A percentile compares a stretch with the other conserved stretches of the same genome.
Evolutionary conservation across 1,284 basidiomycete genomes (phyloP).

Genomic region (Clitocybe nebularis): DNA sequence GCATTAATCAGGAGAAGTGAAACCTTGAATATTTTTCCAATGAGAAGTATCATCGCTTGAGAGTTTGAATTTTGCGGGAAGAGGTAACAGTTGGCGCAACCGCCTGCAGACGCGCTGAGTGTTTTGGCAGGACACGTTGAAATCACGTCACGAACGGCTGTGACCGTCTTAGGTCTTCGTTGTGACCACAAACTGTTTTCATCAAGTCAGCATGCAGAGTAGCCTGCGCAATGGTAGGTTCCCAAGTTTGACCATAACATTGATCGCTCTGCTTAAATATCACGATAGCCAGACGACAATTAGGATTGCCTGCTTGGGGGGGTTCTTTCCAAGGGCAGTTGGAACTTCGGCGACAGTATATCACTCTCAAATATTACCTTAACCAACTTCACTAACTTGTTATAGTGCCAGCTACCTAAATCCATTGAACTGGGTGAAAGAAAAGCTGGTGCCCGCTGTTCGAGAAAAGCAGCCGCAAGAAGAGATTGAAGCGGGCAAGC

Average conservation of each 20-base stretch:
- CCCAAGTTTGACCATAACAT: too few relatives aligned
- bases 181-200: slow-evolving; percentile 6
- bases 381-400: slow-evolving; percentile 4
- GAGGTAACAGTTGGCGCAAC: slow-evolving; percentile 4
- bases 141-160: slow-evolving; percentile 1
- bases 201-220: slow-evolving; percentile 19
- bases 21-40: slow-evolving; percentile 72
- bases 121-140: background rate
- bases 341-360: slow-evolving; percentile 28
- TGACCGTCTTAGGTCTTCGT: background rate
- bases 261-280: too few relatives aligned
- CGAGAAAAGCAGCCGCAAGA: slow-evolving; percentile 42
- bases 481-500: slow-evolving; percentile 50
- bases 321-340: slow-evolving; percentile 8
- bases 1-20: slow-evolving; percentile 86
- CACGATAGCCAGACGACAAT: slow-evolving; percentile 11
- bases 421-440: slow-evolving; percentile 62
- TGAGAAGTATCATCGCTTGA: slow-evolving; percentile 35
- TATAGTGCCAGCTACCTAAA: slow-evolving; percentile 42
- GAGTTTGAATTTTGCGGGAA: slow-evolving; percentile 4
- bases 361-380: background rate
- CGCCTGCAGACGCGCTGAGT: slow-evolving; percentile 4
- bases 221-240: slow-evolving; percentile 17
- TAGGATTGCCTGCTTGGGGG: too few relatives aligned
- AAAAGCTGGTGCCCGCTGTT: slow-evolving; percentile 49